Base-by-base conservation (phyloP, 2,329 filamentous ascomycete genomes). In the Nothophoma quercina region DNA sequence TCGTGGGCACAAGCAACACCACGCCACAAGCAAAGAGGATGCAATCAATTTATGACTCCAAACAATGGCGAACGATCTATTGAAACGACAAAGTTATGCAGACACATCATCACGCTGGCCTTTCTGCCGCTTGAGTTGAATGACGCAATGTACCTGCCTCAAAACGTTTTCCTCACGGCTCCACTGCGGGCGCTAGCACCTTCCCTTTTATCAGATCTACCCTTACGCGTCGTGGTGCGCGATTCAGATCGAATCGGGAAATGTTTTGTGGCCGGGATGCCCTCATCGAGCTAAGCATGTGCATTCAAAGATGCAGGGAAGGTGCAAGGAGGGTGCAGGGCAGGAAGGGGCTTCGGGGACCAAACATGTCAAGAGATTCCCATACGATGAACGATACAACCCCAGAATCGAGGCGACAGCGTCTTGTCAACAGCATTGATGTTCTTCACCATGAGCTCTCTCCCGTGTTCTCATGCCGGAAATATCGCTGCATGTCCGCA, bases 111-210 rank as follows among this genome's bases (percentile, higher is more conserved):
- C n/a, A n/a, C n/a, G n/a, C n/a, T n/a, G n/a, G n/a, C n/a, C n/a
- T n/a, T n/a, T n/a, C n/a, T n/a, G n/a, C n/a, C n/a, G n/a, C n/a
- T n/a, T n/a, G n/a, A n/a, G n/a, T n/a, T n/a, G n/a, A 21, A 26
- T 10, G 40, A 36, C 15, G 44, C n/a, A 40, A 13, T 38, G 19
- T 25, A n/a, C 13, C 23, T 8, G 35, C 28, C 35, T 44, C 34
- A 34, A 39, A 35, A 45, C 28, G 35, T 41, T 29, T 39, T 26
- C 6, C 12, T 23, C 28, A 21, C 19, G 18, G 35, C 34, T 36
- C 41, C 42, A 45, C 49, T 46, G 18, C 30, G 49, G 49, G 15
- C 42, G 19, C 42, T 46, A 51, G 29, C 35, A 39, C n/a, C 21
- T 18, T 40, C 34, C 33, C n/a, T 13, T 23, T 44, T 15, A 43